phyloP scores from a whole-genome alignment of 208 protist species.

The Histomonas meleagridis region DNA sequence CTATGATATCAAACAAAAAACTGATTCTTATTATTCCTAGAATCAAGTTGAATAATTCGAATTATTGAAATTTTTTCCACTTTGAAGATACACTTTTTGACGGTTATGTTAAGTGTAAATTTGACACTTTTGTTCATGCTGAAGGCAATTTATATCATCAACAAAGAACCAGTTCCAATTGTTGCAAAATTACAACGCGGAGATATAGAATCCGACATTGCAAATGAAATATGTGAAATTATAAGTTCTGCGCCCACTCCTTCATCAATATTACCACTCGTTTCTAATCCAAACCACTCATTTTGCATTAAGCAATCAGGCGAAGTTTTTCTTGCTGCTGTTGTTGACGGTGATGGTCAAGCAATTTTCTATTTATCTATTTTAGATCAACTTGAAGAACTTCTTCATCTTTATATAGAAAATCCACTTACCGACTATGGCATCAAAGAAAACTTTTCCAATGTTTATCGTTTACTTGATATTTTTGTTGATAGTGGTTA shows the following conservation, averaged over 20 bases:
- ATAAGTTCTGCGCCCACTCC: neutral
- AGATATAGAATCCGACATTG: neutral
- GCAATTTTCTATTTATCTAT: neutral
- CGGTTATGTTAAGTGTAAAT: no score
- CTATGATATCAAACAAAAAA: no score
- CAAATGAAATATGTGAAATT: neutral
- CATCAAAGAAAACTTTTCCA: neutral
- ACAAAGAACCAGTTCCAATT: conserved; percentile 12
- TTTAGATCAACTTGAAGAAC: neutral
- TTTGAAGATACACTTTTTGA: no score
- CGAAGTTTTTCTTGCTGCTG: neutral
- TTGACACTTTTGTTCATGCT: no score
- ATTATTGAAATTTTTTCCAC: no score
- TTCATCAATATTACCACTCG: neutral
- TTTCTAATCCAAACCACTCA: neutral
- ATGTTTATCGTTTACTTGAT: neutral
- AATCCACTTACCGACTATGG: neutral
- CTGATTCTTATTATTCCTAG: no score
- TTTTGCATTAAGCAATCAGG: neutral
- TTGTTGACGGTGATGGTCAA: neutral
- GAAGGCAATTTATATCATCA: neutral
- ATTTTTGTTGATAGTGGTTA: conserved; percentile 1
- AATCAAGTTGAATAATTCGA: no score
- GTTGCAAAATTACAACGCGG: neutral
- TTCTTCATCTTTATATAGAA: conserved; percentile 15